These are phyloP conservation scores for Penicillium desertorum DNA, from an alignment of 495 filamentous ascomycete species.

Conservation along the genomic window DNA sequence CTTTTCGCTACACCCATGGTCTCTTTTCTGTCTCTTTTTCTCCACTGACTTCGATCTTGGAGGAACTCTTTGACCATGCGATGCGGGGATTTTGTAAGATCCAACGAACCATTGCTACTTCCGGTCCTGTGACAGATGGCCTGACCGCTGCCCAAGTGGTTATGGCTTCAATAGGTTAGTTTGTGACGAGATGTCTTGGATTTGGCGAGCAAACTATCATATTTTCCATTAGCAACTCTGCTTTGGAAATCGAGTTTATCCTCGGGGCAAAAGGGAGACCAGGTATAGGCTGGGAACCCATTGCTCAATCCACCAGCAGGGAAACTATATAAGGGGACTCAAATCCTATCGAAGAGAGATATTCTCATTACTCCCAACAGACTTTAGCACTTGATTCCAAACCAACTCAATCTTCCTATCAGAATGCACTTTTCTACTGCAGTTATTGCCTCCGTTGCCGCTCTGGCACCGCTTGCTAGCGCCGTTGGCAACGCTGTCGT, in stretches of 20 bases:
- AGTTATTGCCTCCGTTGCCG: slow-evolving; percentile 25
- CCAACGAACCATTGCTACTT: background rate
- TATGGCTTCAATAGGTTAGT: background rate
- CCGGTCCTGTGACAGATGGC: slow-evolving; percentile 11
- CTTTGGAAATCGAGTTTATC: background rate
- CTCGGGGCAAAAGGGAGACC: background rate
- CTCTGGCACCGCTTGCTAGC: slow-evolving; percentile 32
- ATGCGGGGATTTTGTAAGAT: slow-evolving; percentile 9
- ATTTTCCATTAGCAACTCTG: background rate
- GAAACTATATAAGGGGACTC: slow-evolving; percentile 15
- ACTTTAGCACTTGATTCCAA: background rate
- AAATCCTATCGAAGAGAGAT: background rate
- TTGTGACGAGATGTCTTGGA: slow-evolving; percentile 7
- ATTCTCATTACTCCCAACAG: background rate
- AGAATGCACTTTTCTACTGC: slow-evolving; percentile 37
- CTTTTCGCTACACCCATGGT: background rate
- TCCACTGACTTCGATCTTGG: background rate
- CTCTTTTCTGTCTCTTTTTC: slow-evolving; percentile 2
- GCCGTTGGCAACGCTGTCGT: slow-evolving; percentile 55
- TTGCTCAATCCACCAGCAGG: background rate
- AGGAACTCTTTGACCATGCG: background rate
- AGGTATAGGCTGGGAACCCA: background rate
- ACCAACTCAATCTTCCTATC: slow-evolving; percentile 1
- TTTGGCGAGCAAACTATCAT: background rate
- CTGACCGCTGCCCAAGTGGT: slow-evolving; percentile 15